phyloP scores from a whole-genome alignment of 225 moss, liverwort and hornwort genomes.

The Sphagnum contortum region DNA sequence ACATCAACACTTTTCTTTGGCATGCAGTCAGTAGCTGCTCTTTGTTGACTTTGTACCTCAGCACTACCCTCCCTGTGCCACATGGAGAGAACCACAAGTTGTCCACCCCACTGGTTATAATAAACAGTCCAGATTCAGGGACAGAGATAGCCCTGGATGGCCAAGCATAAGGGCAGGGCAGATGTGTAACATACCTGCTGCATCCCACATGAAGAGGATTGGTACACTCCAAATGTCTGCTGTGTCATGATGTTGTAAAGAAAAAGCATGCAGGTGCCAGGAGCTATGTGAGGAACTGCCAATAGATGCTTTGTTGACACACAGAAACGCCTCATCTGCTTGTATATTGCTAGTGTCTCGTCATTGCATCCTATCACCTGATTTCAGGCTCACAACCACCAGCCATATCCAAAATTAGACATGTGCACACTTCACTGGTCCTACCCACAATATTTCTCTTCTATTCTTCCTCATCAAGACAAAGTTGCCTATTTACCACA shows the following conservation, averaged over 20 bases:
- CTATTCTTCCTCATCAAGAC: background rate
- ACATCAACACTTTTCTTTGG: too few relatives aligned
- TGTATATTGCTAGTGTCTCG: conserved; percentile 37
- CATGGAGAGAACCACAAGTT: too few relatives aligned
- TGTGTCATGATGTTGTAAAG: conserved; percentile 36
- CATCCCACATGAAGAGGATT: conserved; percentile 4
- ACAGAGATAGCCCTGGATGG: background rate
- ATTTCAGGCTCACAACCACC: background rate
- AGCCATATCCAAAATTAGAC: background rate
- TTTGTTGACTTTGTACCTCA: too few relatives aligned
- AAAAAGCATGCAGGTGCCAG: conserved; percentile 47
- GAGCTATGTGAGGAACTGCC: conserved; percentile 20
- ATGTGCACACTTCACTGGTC: background rate
- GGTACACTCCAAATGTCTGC: conserved; percentile 12
- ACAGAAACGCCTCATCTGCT: conserved; percentile 43
- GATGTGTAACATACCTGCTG: background rate
- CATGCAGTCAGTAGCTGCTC: too few relatives aligned
- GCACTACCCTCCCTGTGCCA: too few relatives aligned
- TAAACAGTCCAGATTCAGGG: too few relatives aligned
- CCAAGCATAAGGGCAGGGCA: too few relatives aligned
- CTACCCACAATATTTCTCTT: background rate
- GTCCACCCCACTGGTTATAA: too few relatives aligned
- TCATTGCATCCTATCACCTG: conserved; percentile 18
- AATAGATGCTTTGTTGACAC: conserved; percentile 40
- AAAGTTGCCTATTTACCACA: background rate